Evolutionary conservation across 1,139 yeast species (phyloP).

Genomic region (Blastobotrys ciferrii): DNA sequence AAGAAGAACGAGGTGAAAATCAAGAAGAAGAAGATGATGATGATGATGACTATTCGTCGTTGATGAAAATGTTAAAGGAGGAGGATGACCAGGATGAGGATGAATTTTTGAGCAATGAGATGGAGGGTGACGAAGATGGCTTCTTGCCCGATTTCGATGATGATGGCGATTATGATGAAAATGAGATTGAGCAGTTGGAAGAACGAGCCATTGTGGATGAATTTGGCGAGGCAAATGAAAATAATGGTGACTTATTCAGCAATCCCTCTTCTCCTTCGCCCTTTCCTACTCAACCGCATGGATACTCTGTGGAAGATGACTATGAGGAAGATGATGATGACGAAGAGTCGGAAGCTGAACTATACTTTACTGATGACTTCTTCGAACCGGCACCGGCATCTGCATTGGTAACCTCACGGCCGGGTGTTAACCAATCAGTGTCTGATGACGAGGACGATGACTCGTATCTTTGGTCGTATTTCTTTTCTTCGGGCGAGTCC

Average conservation of each 20-base stretch:
- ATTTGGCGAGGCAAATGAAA: conserved; percentile 16
- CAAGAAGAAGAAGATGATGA: conserved; percentile 25
- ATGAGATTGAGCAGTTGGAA: conserved; percentile 37
- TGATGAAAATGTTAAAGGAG: conserved; percentile 28
- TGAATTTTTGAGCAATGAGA: conserved; percentile 18
- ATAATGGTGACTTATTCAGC: conserved; percentile 26
- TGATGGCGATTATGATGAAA: conserved; percentile 28
- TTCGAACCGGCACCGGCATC: conserved; percentile 29
- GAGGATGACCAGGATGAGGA: conserved; percentile 21
- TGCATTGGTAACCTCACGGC: conserved; percentile 18
- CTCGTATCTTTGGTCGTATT: conserved; percentile 41
- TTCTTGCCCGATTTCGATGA: conserved; percentile 32
- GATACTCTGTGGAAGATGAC: conserved; percentile 38
- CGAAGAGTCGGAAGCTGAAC: conserved; percentile 31
- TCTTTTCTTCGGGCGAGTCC: conserved; percentile 38
- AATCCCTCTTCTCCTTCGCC: conserved; percentile 25
- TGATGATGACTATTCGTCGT: conserved; percentile 28
- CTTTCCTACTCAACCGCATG: conserved; percentile 16
- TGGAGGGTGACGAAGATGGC: conserved; percentile 18
- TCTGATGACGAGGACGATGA: conserved; percentile 34
- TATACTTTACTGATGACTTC: conserved; percentile 32
- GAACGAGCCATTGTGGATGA: conserved; percentile 40
- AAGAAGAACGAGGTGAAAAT: not conserved
- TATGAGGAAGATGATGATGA: conserved; percentile 41
- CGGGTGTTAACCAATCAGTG: conserved; percentile 10